Evolutionary conservation across 129 eudicot genomes (phyloP), one percentile per base, ranked within the genome.

Genomic region (Centaurea solstitialis): DNA sequence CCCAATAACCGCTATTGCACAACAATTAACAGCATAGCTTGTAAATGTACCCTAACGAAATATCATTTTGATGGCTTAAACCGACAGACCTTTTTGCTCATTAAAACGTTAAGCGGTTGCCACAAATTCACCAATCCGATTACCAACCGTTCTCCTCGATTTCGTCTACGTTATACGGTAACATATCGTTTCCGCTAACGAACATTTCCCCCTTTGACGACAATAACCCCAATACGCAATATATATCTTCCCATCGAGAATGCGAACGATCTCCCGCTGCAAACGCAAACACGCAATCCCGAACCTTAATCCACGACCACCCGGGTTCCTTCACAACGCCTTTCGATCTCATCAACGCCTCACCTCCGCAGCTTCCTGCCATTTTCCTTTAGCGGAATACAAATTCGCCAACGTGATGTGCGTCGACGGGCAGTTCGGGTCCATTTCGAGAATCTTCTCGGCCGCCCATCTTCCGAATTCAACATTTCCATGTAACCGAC

Each of bases 291-390:
- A 88, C 89, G 66, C 76, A 77, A 72, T 89, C 91, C 86, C 87
- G 84, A 76, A 89, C 76, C 87, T 90, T 91, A 21, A 92, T 85
- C 98, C 93, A 92, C 64, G 99, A 95, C 92, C 98, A 92, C 65
- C 98, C 98, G 11, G 97, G 91, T 74, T 95, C 99, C 86, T 95
- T 95, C 5, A 80, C 83, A 6, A 95, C 85, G 22, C 99, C 97
- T 85, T 91, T 90, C 9, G 83, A 79, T 76, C 81, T 91, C 97
- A 95, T 93, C 79, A 88, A 68, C 83, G 82, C 87, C 99, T 91
- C 41, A 92, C 65, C 24, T 87, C 87, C 4, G 94, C 98, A 13
- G 98, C 91, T 70, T 95, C 97, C 28, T 83, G 79, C 94, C 93
- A 89, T 78, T 76, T 89, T 53, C 98, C 97, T 76, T 81, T 89